phyloP scores from a whole-genome alignment of 2,329 filamentous ascomycete species.

The Eutypella sp. region DNA sequence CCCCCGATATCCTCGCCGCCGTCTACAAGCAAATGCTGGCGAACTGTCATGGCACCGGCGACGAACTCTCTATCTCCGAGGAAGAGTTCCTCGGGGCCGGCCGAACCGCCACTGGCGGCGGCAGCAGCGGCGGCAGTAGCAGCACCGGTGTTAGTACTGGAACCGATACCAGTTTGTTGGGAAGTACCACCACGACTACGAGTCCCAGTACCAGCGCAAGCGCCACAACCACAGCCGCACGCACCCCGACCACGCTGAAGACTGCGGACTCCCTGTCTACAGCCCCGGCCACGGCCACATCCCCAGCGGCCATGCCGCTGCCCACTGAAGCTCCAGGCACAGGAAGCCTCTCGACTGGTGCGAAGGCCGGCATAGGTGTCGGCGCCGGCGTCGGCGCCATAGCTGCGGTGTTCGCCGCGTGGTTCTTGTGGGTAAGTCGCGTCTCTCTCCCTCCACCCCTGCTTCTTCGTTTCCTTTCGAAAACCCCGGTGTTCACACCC shows the following conservation, averaged over 20 bases:
- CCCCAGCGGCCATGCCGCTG: slow-evolving; percentile 10
- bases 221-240: slow-evolving; percentile 10
- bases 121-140: neutral
- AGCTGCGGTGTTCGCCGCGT: slow-evolving; percentile 15
- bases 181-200: neutral
- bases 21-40: slow-evolving; percentile 40
- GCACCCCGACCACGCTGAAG: slow-evolving; percentile 8
- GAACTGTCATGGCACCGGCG: slow-evolving; percentile 40
- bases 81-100: slow-evolving; percentile 36
- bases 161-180: neutral
- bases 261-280: slow-evolving; percentile 11
- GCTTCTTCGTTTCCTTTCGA: slow-evolving; percentile 10
- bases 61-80: slow-evolving; percentile 37
- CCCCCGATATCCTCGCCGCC: slow-evolving; percentile 30
- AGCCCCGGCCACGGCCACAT: slow-evolving; percentile 4
- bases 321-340: slow-evolving; percentile 5
- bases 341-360: slow-evolving; percentile 27
- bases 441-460: no score
- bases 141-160: no score
- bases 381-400: slow-evolving; percentile 28
- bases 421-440: slow-evolving; percentile 26
- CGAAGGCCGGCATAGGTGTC: slow-evolving; percentile 36
- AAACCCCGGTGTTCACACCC: neutral
- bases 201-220: no score
- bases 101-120: slow-evolving; percentile 16